Base-by-base conservation (phyloP, 352 stramenopile genomes). In the Pythium aristosporum region DNA sequence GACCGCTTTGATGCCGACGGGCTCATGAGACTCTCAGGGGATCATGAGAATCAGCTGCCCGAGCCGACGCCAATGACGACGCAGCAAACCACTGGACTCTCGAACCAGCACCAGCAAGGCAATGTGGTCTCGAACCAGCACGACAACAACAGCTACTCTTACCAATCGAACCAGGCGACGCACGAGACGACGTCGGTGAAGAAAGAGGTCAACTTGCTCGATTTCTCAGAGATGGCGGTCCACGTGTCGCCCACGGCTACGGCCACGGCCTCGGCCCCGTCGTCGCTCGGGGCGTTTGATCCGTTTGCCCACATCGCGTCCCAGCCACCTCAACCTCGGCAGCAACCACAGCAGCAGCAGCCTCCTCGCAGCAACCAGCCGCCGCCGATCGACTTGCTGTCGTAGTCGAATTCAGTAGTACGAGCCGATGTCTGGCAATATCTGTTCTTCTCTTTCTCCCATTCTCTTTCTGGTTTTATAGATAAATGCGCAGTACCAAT, bases 151-250 rank as follows among this genome's bases (percentile, higher is more conserved):
- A 37, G 42, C 28, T 36, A 42, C 39, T 18, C 21, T 18, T 10
- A 54, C 49, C 34, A 56, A 25, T 32, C 20, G 23, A 37, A 49
- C 28, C 34, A 42, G 34, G 8, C 21, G 15, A 10, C 39, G 5
- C 39, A 46, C 39, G 13, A 46, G 39, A 18, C 39, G 39, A 20
- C 39, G 9, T n/a, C 39, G 1, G 7, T 46, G 39, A 60, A 56
- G 20, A 28, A 56, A 49, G 55, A 67, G 36, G 61, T 63, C 16
- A 88, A 89, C 43, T 42, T 92, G 7, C 75, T 90, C 21, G 80
- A 92, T 32, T 92, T 91, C 48, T 85, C 75, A 0, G 80, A 89
- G 37, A 79, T 85, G 28, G 67, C 72, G 7, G 66, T 88, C 25
- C 72, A 79, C 63, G 67, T 74, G n/a, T 88, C 79, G 11, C 73